Base-by-base conservation (phyloP, 2,329 filamentous ascomycete genomes). In the Metarhizium sp. region DNA sequence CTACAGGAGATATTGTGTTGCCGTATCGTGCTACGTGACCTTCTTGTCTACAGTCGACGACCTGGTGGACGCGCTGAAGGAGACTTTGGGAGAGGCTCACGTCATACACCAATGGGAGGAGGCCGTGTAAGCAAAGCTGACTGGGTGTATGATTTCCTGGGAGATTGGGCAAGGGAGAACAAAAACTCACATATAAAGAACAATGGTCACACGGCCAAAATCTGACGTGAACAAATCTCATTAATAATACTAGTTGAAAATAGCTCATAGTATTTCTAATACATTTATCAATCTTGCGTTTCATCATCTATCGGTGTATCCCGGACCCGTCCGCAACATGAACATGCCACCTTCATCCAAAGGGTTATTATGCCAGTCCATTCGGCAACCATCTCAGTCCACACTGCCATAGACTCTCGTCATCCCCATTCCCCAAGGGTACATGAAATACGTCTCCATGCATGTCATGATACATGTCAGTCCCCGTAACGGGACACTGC, bases 1-100 rank as follows among this genome's bases (percentile, higher is more conserved):
- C 2, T 77, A 77, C 46, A 66, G 76, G 4, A 65, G 68, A 16
- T 78, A 75, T 58, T 78, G 75, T 43, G 73, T 77, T 5, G 75
- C 71, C 1, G 53, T 78, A 16, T 73, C 69, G 8, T 60, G 72
- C 3, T 77, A 77, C 53, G 55, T 78, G 2, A 71, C 70, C 52
- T 74, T 78, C 30, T 51, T 78, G 32, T 64, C 65, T 0, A 62
- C 68, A 0, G 62, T 77, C 7, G 76, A 78, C 61, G 75, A 77
- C 36, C 55, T 78, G 53, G 69, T 78, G 2, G 58, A 74, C 16
- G 63, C 73, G 0, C 63, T 78, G 34, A 78, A 78, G 63, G 66
- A 62, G 5, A 67, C 66, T 0, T 52, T 78, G 48, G 76, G 76
- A 0, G 76, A 78, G 63, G 59, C 64, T 6, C 69, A 72, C 51